Conservation (phyloP, 805 yeast species). For the Scheffersomyces stipitis region DNA sequence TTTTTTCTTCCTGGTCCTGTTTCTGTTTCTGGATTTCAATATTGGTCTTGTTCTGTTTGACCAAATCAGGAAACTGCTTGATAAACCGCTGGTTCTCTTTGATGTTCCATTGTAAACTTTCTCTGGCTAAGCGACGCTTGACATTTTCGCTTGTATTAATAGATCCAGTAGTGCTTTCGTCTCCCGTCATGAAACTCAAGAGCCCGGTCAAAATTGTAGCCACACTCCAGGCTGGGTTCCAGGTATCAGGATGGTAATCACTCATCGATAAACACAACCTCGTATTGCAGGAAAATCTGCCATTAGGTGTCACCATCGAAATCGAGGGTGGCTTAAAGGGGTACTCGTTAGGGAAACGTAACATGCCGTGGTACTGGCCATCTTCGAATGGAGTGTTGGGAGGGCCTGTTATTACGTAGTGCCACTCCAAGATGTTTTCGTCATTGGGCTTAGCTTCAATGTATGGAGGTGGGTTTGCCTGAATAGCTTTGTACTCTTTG, state of each 20-base stretch:
- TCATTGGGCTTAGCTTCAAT: slow-evolving; percentile 86
- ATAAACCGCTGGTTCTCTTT: slow-evolving; percentile 56
- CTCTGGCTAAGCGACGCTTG: slow-evolving; percentile 56
- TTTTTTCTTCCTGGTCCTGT: slow-evolving; percentile 8
- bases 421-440: slow-evolving; percentile 88
- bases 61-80: slow-evolving; percentile 69
- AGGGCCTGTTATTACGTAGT: slow-evolving; percentile 88
- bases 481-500: slow-evolving; percentile 77
- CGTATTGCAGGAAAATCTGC: slow-evolving; percentile 78
- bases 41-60: slow-evolving; percentile 40
- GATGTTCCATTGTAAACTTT: slow-evolving; percentile 61
- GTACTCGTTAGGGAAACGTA: slow-evolving; percentile 78
- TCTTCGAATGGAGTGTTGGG: slow-evolving; percentile 82
- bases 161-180: slow-evolving; percentile 83
- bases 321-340: slow-evolving; percentile 93
- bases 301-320: slow-evolving; percentile 86
- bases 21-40: slow-evolving; percentile 19
- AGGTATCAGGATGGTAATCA: slow-evolving; percentile 89
- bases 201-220: slow-evolving; percentile 84
- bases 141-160: slow-evolving; percentile 60
- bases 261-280: slow-evolving; percentile 89
- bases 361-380: slow-evolving; percentile 90
- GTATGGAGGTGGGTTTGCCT: slow-evolving; percentile 80
- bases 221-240: slow-evolving; percentile 98
- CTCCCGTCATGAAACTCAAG: slow-evolving; percentile 88